These are phyloP conservation scores for Scleroderma citrinum DNA, from an alignment of 768 basidiomycete species.

Conservation along the genomic window DNA sequence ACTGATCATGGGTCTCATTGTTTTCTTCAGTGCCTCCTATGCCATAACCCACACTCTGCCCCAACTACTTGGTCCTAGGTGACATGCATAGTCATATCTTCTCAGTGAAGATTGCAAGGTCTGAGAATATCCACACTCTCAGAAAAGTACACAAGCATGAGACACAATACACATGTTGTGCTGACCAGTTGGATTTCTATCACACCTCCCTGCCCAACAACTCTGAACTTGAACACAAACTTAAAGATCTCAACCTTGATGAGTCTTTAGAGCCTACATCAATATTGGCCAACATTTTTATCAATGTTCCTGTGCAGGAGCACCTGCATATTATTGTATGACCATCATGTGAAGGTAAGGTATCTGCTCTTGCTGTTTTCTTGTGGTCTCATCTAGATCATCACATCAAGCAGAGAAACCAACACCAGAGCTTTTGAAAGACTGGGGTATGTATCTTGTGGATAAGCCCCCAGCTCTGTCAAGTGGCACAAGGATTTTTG, in stretches of 20 bases:
- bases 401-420: neutral
- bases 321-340: slow-evolving; percentile 2
- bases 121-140: neutral
- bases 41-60: too few relatives aligned
- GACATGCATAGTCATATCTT: neutral
- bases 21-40: too few relatives aligned
- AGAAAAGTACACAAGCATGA: neutral
- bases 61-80: neutral
- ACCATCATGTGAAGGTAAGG: neutral
- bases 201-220: neutral
- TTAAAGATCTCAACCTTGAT: neutral
- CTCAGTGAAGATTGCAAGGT: neutral
- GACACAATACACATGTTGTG: neutral
- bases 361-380: neutral
- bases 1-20: too few relatives aligned
- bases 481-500: too few relatives aligned
- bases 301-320: neutral
- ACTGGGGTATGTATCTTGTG: too few relatives aligned
- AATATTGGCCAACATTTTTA: neutral
- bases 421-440: too few relatives aligned
- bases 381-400: neutral
- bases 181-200: neutral
- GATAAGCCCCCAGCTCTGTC: too few relatives aligned
- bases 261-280: neutral
- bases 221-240: neutral